phyloP scores from a whole-genome alignment of 139 green algal species.

The Microglena sp. region DNA sequence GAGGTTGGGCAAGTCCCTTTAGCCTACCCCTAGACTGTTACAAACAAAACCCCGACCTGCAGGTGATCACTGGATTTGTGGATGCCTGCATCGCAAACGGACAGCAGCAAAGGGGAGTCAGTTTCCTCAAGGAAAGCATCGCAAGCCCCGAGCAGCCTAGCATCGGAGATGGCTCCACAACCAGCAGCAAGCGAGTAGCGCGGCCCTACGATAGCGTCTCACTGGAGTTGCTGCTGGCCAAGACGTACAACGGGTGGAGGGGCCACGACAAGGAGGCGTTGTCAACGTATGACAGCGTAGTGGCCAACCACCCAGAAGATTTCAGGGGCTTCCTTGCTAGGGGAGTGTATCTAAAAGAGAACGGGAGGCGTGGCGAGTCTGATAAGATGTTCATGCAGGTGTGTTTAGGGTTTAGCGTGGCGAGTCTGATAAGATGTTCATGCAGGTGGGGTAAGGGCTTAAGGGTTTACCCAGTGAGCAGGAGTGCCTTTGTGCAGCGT shows the following conservation, averaged over 20 bases:
- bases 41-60: too few relatives aligned
- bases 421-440: conserved; percentile 48
- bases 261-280: conserved; percentile 45
- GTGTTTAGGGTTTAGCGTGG: conserved; percentile 9
- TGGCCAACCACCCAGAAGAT: conserved; percentile 16
- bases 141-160: background rate
- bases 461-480: too few relatives aligned
- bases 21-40: too few relatives aligned
- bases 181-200: too few relatives aligned
- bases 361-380: conserved; percentile 35
- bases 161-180: background rate
- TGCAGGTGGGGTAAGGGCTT: conserved; percentile 28
- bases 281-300: conserved; percentile 18
- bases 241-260: conserved; percentile 38
- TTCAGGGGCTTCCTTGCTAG: conserved; percentile 50
- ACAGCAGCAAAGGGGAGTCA: conserved; percentile 25
- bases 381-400: conserved; percentile 55
- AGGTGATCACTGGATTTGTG: conserved; percentile 32
- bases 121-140: conserved; percentile 11
- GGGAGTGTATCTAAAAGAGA: conserved; percentile 41
- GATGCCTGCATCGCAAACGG: conserved; percentile 47
- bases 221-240: conserved; percentile 38
- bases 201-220: conserved; percentile 25
- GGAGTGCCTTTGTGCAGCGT: too few relatives aligned
- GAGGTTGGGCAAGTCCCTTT: too few relatives aligned